These are phyloP conservation scores for Hanseniaspora uvarum DNA, from an alignment of 1,139 yeast species.

Conservation along the genomic window DNA sequence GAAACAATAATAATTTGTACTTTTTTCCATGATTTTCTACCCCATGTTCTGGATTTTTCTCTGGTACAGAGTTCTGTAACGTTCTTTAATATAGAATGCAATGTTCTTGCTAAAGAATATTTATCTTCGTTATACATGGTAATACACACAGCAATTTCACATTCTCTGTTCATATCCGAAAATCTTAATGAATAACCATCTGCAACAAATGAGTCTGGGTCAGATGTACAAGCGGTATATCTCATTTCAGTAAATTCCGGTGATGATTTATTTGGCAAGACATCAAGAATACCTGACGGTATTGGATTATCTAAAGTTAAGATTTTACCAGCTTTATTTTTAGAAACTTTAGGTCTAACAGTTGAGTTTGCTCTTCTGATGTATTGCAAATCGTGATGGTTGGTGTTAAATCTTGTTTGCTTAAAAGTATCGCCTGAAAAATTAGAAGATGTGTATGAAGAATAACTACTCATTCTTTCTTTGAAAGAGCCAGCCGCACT, in stretches of 20 bases:
- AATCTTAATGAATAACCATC: conserved; percentile 80
- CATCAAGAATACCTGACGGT: conserved; percentile 72
- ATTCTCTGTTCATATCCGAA: conserved; percentile 73
- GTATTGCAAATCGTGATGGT: conserved; percentile 44
- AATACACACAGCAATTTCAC: conserved; percentile 78
- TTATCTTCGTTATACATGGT: conserved; percentile 97
- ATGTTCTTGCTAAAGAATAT: conserved; percentile 72
- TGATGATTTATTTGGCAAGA: conserved; percentile 69
- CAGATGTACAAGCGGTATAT: conserved; percentile 85
- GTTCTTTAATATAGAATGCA: conserved; percentile 88
- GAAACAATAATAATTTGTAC: conserved; percentile 81
- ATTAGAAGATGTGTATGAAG: conserved; percentile 24
- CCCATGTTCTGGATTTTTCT: conserved; percentile 78
- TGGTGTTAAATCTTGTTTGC: conserved; percentile 30
- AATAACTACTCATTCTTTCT: conserved; percentile 18
- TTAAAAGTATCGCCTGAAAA: conserved; percentile 32
- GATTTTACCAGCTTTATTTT: conserved; percentile 47
- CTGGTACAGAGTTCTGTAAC: conserved; percentile 78
- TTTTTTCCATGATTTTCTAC: conserved; percentile 90
- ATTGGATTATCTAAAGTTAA: conserved; percentile 86
- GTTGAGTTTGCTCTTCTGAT: conserved; percentile 45
- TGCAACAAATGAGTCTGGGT: conserved; percentile 70
- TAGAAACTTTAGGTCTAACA: conserved; percentile 51
- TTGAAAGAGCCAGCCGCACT: conserved; percentile 19
- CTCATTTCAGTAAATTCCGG: conserved; percentile 93